Percentiles rank a stretch among this genome's conserved stretches.
Evolutionary conservation across 371 early-diverging fungal species (phyloP).

Genomic region (Mucor velutinosus): DNA sequence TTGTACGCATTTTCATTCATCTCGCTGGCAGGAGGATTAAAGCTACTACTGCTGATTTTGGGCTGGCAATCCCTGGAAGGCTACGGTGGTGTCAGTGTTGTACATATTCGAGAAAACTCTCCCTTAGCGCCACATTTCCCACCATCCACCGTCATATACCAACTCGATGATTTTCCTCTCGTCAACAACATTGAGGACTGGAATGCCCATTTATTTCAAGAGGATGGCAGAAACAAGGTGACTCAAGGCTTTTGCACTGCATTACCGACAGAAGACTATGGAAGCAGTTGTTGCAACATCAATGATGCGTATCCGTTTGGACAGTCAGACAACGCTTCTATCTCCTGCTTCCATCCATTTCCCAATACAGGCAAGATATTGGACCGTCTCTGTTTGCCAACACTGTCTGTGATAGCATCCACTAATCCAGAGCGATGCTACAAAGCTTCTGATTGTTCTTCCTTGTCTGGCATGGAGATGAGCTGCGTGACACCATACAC

Average conservation of each 20-base stretch:
- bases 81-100: slow-evolving; percentile 63
- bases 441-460: slow-evolving; percentile 34
- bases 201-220: slow-evolving; percentile 45
- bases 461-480: neutral
- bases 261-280: slow-evolving; percentile 7
- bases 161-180: slow-evolving; percentile 51
- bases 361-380: slow-evolving; percentile 1
- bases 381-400: slow-evolving; percentile 37
- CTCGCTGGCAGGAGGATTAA: slow-evolving; percentile 55
- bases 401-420: slow-evolving; percentile 31
- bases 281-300: slow-evolving; percentile 55
- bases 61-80: slow-evolving; percentile 60
- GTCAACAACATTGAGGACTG: slow-evolving; percentile 53
- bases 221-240: slow-evolving; percentile 21
- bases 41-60: slow-evolving; percentile 39
- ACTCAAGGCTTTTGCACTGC: slow-evolving; percentile 49
- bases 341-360: slow-evolving; percentile 57
- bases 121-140: slow-evolving; percentile 56
- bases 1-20: slow-evolving; percentile 52
- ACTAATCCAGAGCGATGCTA: slow-evolving; percentile 42
- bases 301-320: slow-evolving; percentile 55
- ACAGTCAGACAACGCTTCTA: slow-evolving; percentile 41
- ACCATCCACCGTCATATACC: slow-evolving; percentile 50
- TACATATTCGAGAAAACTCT: slow-evolving; percentile 56
- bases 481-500: slow-evolving; percentile 65